Base-by-base conservation (phyloP, 1,284 basidiomycete genomes). In the Veloboletus limbatus region DNA sequence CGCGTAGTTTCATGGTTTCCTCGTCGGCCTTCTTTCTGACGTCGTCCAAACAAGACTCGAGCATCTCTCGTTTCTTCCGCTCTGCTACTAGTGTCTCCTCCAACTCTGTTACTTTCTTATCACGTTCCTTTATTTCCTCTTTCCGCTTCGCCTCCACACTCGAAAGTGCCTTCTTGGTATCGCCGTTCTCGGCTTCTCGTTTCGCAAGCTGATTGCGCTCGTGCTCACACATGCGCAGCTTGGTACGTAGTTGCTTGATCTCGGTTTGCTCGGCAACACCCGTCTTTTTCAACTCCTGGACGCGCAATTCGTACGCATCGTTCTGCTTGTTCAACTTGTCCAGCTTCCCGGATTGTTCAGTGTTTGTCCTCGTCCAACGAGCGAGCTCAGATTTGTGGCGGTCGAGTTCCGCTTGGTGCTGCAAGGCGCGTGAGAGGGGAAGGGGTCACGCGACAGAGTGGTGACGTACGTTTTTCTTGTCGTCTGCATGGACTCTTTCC, bases 291-390 rank as follows among this genome's bases (percentile, higher is more conserved):
- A 81, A 64, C 37, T 85, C 85, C 37, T 80, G 78, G 2, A 82
- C 51, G 25, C 77, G 74, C 11, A 60, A 54, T 24, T 85, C 82
- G 34, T 81, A 71, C 3, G 68, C 47, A 1, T 79, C 77, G 26
- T 71, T 75, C 48, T 81, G 79, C 58, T 79, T 85, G 72, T 77
- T 83, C 40, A 81, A 69, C 54, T 79, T 85, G 37, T 82, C 79
- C 2, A 74, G 52, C 5, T 75, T 75, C 8, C 81, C 81, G 4
- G 68, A 52, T n/a, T 79, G 74, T 25, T 87, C 85, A 1, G 66
- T 47, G 28, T 69, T 71, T 2, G 65, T 55, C 53, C 75, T 79
- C 42, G 78, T 78, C 26, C 64, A 64, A 21, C 73, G 71, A 1
- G 69, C 64, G 16, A 84, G 70, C 40, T 86, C 83, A 17, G 69